phyloP scores from a whole-genome alignment of 2,329 filamentous ascomycete species.

The Pseudogymnoascus sp. region DNA sequence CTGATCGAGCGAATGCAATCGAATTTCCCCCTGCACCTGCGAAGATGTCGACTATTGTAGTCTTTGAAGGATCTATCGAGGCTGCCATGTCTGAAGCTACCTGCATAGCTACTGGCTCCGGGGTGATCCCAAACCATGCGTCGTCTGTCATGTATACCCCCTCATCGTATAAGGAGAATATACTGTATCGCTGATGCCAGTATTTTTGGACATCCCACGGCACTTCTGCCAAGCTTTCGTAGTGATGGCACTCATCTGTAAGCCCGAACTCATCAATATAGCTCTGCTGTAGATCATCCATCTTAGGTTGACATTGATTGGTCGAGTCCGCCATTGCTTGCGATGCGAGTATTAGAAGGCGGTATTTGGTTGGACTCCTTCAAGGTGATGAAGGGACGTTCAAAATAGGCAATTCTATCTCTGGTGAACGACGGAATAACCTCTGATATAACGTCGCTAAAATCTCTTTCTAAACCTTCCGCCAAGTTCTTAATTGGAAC shows the following conservation, averaged over 20 bases:
- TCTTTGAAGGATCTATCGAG: slow-evolving; percentile 20
- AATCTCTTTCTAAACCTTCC: neutral
- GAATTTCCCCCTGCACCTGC: slow-evolving; percentile 87
- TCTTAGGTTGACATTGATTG: slow-evolving; percentile 5
- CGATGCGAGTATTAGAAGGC: neutral
- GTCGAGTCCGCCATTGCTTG: slow-evolving; percentile 3
- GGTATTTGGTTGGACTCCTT: neutral
- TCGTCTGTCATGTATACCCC: slow-evolving; percentile 87
- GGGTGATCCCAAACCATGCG: slow-evolving; percentile 95
- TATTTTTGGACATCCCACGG: slow-evolving; percentile 89
- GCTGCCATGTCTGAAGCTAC: slow-evolving; percentile 34
- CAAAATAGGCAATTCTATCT: neutral
- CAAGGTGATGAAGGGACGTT: neutral
- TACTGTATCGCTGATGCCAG: slow-evolving; percentile 78
- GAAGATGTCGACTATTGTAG: slow-evolving; percentile 72
- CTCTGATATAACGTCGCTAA: slow-evolving; percentile 2
- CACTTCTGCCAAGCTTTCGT: slow-evolving; percentile 61
- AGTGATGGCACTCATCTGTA: slow-evolving; percentile 67
- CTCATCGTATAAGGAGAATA: slow-evolving; percentile 82
- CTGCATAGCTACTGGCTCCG: slow-evolving; percentile 81
- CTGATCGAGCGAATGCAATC: slow-evolving; percentile 83
- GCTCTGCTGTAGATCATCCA: neutral
- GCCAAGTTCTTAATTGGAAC: neutral
- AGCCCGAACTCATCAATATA: slow-evolving; percentile 26
- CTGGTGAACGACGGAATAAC: slow-evolving; percentile 1